phyloP scores from a whole-genome alignment of 257 asterid genomes.

The Asclepias syriaca region DNA sequence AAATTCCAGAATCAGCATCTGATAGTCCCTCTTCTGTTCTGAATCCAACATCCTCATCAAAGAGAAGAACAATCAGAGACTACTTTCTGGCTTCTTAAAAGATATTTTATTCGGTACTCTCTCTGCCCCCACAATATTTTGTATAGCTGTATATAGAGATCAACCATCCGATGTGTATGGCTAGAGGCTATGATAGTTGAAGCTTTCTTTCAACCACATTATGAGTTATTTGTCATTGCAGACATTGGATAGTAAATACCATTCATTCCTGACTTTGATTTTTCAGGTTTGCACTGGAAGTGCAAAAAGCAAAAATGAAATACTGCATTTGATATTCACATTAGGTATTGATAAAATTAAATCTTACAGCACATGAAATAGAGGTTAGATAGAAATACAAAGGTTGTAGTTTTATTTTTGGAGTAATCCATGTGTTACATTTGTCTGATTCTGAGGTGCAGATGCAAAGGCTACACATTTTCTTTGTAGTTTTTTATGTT shows the following conservation, averaged over 20 bases:
- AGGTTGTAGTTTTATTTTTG: not conserved
- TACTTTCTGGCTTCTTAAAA: slow-evolving; percentile 52
- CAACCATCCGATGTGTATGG: not conserved
- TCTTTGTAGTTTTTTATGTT: no score
- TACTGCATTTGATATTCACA: not conserved
- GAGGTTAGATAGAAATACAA: not conserved
- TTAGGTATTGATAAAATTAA: not conserved
- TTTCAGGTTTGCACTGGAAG: not conserved
- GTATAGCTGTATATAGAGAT: slow-evolving; percentile 1
- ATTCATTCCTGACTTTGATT: not conserved
- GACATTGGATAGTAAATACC: not conserved
- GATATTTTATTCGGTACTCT: not conserved
- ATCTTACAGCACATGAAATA: not conserved
- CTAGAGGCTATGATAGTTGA: not conserved
- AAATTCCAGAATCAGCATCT: slow-evolving; percentile 52
- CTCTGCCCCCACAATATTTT: not conserved
- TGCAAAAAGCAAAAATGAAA: not conserved
- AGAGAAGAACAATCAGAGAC: slow-evolving; percentile 78
- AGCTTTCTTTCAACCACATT: not conserved
- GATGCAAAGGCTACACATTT: not conserved
- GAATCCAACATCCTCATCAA: slow-evolving; percentile 76
- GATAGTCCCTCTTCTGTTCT: slow-evolving; percentile 88
- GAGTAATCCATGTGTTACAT: not conserved
- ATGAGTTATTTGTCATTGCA: not conserved
- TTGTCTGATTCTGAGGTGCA: not conserved